Percentiles rank a stretch among this genome's conserved stretches.
These are phyloP conservation scores for Mucuna pruriens DNA, from an alignment of 306 rosid genomes.

Conservation along the genomic window DNA sequence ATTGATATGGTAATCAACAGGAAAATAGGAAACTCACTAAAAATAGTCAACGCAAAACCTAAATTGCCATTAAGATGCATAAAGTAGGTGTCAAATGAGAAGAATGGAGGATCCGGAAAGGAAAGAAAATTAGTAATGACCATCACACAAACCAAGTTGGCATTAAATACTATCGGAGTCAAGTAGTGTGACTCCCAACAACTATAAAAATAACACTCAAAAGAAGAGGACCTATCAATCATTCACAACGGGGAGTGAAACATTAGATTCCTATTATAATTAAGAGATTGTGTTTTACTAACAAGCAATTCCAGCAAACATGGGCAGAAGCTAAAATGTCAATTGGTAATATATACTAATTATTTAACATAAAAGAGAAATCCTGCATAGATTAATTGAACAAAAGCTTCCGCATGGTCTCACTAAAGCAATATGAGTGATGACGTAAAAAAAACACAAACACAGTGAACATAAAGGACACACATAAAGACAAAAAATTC, in stretches of 20 bases:
- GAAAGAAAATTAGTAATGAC: neutral
- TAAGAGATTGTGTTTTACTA: neutral
- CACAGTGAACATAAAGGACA: neutral
- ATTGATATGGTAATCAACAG: neutral
- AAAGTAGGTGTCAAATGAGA: neutral
- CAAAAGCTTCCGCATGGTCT: neutral
- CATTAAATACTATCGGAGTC: no score
- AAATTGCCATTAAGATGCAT: neutral
- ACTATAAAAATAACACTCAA: no score
- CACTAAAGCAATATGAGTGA: conserved; percentile 32
- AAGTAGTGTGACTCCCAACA: no score
- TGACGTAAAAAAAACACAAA: neutral
- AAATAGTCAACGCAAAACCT: neutral
- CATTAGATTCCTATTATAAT: neutral
- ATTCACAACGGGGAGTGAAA: neutral
- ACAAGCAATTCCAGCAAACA: neutral
- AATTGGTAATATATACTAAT: neutral
- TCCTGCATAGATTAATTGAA: no score
- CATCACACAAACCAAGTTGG: neutral
- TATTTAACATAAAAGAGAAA: no score
- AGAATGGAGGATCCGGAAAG: neutral
- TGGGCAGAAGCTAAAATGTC: neutral
- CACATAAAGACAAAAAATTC: conserved; percentile 29
- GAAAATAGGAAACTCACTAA: neutral
- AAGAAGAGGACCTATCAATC: neutral